Evolutionary conservation across 331 rosid genomes (phyloP).

Genomic region (Dryas integrifolia): DNA sequence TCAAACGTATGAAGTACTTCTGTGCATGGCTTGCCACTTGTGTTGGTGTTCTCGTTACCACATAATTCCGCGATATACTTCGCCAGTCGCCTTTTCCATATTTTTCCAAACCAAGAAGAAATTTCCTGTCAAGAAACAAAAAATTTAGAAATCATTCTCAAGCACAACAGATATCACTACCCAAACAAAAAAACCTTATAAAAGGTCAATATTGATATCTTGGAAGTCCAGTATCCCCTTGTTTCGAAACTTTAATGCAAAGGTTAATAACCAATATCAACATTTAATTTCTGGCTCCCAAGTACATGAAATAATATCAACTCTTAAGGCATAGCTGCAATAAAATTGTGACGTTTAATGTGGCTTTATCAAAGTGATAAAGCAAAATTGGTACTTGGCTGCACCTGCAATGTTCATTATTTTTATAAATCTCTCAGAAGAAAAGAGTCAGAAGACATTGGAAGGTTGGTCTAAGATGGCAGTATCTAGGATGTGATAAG

Average conservation of each 20-base stretch:
- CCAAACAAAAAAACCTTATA: neutral
- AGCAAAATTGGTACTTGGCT: neutral
- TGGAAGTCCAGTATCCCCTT: neutral
- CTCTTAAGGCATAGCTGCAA: neutral
- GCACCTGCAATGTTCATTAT: neutral
- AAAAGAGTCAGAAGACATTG: neutral
- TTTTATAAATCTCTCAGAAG: neutral
- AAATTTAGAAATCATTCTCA: slow-evolving; percentile 5
- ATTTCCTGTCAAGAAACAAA: slow-evolving; percentile 36
- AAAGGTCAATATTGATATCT: neutral
- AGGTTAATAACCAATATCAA: neutral
- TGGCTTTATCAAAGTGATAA: neutral
- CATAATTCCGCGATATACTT: slow-evolving; percentile 87
- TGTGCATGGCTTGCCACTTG: slow-evolving; percentile 99
- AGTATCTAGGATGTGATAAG: neutral
- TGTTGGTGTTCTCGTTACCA: slow-evolving; percentile 89
- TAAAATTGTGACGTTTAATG: neutral
- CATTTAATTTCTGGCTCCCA: neutral
- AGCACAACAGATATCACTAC: neutral
- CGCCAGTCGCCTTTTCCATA: slow-evolving; percentile 97
- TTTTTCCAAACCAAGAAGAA: slow-evolving; percentile 86
- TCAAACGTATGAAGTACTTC: slow-evolving; percentile 82
- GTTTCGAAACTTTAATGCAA: neutral
- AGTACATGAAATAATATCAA: neutral
- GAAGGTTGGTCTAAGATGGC: neutral